These are phyloP conservation scores for Chaetomium sp. DNA, from an alignment of 2,329 filamentous ascomycete genomes.

Conservation along the genomic window DNA sequence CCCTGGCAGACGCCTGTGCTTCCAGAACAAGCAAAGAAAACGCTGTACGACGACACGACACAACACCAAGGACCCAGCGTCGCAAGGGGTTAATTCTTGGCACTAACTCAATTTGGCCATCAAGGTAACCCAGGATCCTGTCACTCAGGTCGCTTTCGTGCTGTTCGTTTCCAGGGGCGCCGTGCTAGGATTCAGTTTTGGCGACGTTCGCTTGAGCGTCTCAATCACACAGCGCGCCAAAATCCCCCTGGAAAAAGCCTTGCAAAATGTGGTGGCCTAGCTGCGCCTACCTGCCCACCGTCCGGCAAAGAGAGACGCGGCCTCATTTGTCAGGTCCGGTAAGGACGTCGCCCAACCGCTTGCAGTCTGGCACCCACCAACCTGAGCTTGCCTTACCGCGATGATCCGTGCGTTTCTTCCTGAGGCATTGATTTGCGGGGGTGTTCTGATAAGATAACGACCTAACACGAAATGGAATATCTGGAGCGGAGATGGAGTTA, in stretches of 20 bases:
- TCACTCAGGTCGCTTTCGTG: not conserved
- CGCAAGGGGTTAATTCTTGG: conserved; percentile 9
- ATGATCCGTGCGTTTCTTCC: conserved; percentile 3
- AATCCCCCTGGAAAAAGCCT: conserved; percentile 24
- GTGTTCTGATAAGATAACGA: conserved; percentile 20
- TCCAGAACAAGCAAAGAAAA: conserved; percentile 30
- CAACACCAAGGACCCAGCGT: conserved; percentile 10
- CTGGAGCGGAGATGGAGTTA: conserved; percentile 23
- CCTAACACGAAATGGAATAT: conserved; percentile 5
- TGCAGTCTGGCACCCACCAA: not conserved
- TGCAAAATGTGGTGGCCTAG: conserved; percentile 29
- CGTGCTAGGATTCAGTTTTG: conserved; percentile 1
- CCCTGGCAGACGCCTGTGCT: conserved; percentile 27
- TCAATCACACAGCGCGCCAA: conserved; percentile 7
- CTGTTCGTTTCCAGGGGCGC: not conserved
- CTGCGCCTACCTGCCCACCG: conserved; percentile 28
- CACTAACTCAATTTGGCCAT: not conserved
- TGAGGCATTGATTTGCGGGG: conserved; percentile 3
- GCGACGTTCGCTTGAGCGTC: conserved; percentile 8
- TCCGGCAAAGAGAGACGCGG: conserved; percentile 22
- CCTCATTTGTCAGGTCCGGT: conserved; percentile 20
- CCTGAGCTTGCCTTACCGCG: conserved; percentile 13
- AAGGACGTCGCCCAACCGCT: not conserved
- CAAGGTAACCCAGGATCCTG: not conserved
- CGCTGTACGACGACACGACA: conserved; percentile 12